These are phyloP conservation scores for Sphaerulina vaccinii DNA, from an alignment of 2,329 filamentous ascomycete genomes.

Conservation along the genomic window DNA sequence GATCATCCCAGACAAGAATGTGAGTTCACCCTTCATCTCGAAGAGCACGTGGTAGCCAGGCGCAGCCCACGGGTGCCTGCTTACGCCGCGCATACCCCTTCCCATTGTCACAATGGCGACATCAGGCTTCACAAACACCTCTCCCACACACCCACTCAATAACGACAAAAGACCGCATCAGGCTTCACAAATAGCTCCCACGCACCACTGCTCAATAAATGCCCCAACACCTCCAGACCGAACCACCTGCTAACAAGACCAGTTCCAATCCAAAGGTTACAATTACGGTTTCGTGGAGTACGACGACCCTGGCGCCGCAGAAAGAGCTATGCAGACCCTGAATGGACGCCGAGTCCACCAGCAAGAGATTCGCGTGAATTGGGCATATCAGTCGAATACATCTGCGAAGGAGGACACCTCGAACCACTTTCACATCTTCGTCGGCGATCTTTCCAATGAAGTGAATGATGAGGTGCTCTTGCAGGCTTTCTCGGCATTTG, in stretches of 20 bases:
- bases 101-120: conserved; percentile 19
- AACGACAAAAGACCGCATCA: background rate
- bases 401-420: conserved; percentile 95
- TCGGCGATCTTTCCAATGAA: conserved; percentile 95
- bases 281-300: conserved; percentile 99
- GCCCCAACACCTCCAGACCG: background rate
- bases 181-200: too few species aligned
- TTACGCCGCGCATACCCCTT: conserved; percentile 5
- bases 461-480: conserved; percentile 94
- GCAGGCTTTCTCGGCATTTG: conserved; percentile 94
- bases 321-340: conserved; percentile 94
- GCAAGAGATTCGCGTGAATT: conserved; percentile 98
- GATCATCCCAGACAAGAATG: conserved; percentile 99
- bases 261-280: conserved; percentile 81
- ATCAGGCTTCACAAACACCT: background rate
- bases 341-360: conserved; percentile 96
- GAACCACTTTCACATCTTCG: conserved; percentile 98
- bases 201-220: background rate
- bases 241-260: conserved; percentile 24
- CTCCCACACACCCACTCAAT: background rate
- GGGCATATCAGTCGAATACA: conserved; percentile 97
- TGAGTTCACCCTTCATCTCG: conserved; percentile 53
- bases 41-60: conserved; percentile 4
- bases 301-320: conserved; percentile 92
- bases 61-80: conserved; percentile 19